Evolutionary conservation across 768 basidiomycete genomes (phyloP).

Genomic region (Termitomyces sp.): DNA sequence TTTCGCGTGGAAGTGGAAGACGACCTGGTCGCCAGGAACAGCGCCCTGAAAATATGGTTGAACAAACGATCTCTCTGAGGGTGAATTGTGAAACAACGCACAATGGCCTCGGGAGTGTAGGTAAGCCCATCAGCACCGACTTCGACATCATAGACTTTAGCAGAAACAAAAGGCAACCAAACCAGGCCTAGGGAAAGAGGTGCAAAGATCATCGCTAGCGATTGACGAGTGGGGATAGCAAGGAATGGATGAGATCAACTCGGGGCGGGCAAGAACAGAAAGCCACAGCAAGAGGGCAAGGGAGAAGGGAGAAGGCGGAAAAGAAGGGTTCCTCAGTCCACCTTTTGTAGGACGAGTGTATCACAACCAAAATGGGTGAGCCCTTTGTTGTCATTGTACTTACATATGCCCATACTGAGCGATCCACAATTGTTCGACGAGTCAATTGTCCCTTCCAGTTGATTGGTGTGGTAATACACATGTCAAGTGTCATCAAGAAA

Average conservation of each 20-base stretch:
- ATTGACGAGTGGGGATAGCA: too few species aligned
- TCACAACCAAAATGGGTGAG: neutral
- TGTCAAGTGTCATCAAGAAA: too few species aligned
- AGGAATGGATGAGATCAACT: slow-evolving; percentile 27
- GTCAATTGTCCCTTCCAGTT: neutral
- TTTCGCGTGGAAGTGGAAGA: slow-evolving; percentile 59
- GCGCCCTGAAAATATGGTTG: slow-evolving; percentile 34
- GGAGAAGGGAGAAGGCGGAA: slow-evolving; percentile 22
- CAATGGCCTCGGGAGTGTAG: slow-evolving; percentile 55
- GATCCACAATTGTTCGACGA: neutral
- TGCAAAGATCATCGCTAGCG: slow-evolving; percentile 45
- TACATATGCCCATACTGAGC: neutral
- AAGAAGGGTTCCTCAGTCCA: slow-evolving; percentile 7
- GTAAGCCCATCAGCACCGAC: slow-evolving; percentile 46
- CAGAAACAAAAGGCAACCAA: slow-evolving; percentile 48
- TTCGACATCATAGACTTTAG: slow-evolving; percentile 50
- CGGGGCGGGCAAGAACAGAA: slow-evolving; percentile 15
- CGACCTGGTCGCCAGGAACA: slow-evolving; percentile 53
- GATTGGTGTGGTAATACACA: neutral
- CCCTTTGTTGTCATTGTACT: neutral
- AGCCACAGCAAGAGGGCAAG: slow-evolving; percentile 25
- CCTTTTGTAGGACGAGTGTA: neutral
- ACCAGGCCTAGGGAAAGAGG: slow-evolving; percentile 46
- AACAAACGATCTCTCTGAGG: neutral
- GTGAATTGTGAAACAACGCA: slow-evolving; percentile 25